Conservation (phyloP, 2,329 filamentous ascomycete species). For the Colletotrichum sp. region DNA sequence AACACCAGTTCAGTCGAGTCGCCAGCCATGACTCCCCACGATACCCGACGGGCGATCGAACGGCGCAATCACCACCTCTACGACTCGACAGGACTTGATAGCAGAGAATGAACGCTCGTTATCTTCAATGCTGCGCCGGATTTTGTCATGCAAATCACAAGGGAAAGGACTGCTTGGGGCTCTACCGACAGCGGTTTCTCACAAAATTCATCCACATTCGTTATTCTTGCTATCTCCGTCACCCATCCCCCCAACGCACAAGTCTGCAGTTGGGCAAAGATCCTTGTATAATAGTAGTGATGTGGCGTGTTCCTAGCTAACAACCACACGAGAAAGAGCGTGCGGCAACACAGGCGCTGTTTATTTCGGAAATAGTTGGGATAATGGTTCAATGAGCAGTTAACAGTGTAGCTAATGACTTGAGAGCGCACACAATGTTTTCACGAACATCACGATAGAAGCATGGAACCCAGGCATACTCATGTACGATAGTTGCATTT, state of each 20-base stretch:
- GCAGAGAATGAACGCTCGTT: slow-evolving; percentile 9
- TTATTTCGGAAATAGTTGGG: background rate
- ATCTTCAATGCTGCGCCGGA: slow-evolving; percentile 1
- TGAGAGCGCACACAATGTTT: background rate
- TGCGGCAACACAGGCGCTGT: background rate
- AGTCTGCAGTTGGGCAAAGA: background rate
- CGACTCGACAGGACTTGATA: background rate
- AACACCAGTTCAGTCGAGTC: background rate
- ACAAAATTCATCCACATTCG: slow-evolving; percentile 18
- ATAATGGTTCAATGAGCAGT: background rate
- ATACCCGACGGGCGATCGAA: background rate
- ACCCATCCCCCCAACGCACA: background rate
- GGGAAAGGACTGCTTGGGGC: background rate
- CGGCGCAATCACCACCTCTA: background rate
- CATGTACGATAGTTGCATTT: background rate
- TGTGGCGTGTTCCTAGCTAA: background rate
- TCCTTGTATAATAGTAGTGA: slow-evolving; percentile 14
- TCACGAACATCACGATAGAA: background rate
- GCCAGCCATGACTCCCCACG: background rate
- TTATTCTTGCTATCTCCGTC: slow-evolving; percentile 6
- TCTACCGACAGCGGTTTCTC: background rate
- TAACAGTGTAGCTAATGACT: background rate
- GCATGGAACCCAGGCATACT: background rate
- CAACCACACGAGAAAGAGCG: background rate
- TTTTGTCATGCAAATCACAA: background rate